Base-by-base conservation (phyloP, 2,329 filamentous ascomycete genomes). In the Hortaea werneckii region DNA sequence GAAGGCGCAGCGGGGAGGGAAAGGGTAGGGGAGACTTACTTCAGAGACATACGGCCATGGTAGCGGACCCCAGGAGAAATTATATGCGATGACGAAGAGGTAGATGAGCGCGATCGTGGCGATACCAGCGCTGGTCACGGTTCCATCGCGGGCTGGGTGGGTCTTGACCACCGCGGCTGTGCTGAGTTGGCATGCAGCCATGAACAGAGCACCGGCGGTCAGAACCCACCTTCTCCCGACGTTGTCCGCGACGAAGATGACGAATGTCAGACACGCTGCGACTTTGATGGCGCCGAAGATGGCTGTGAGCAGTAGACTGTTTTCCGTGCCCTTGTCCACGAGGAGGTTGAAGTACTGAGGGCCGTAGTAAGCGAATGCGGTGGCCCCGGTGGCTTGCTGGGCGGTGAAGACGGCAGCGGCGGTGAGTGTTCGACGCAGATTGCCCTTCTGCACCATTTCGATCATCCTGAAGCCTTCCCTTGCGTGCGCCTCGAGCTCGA, bases 201-300 rank as follows among this genome's bases (percentile, higher is more conserved):
- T 67, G 53, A 57, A 58, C 10, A 49, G 29, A 6, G 52, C 50
- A 5, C 64, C 62, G 6, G 41, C 50, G 4, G 60, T 59, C 5
- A 67, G 51, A 27, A 63, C 55, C 26, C 50, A 43, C n/a, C 66
- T 41, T 48, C 73, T 72, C 1, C 73, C 67, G 1, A 78, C 62
- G 0, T 61, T 67, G 46, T 77, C 75, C 0, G 73, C 70, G 37
- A 77, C 63, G 48, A 73, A 71, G n/a, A 75, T 49, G n/a, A 78
- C 70, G 44, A 78, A 77, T 12, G 67, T 45, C 0, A 67, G 61
- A 45, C 74, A 77, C 8, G 72, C 70, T 4, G 65, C 55, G 10
- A 77, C 73, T 53, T 77, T 77, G 48, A 77, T 63, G 2, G 69
- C 71, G 9, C 74, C 74, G 51, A 77, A 77, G 44, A 77, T 71